Evolutionary conservation across 2,329 filamentous ascomycete species (phyloP).

Genomic region (Cercospora berteroae): DNA sequence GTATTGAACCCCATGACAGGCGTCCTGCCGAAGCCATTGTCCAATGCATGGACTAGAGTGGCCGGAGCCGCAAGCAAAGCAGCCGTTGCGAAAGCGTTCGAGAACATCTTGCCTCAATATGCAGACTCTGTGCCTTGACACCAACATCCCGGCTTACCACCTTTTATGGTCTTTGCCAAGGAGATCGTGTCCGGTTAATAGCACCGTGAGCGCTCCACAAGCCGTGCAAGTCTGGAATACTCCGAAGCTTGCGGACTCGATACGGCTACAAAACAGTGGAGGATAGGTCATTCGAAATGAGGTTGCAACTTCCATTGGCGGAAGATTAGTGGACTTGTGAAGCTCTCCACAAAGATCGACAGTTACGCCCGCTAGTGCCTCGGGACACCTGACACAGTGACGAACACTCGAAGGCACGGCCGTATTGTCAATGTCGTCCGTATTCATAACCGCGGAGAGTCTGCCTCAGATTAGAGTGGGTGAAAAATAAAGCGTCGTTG

Average conservation of each 20-base stretch:
- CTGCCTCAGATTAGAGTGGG: background rate
- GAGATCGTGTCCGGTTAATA: background rate
- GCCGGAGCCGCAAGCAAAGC: slow-evolving; percentile 2
- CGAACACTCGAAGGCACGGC: background rate
- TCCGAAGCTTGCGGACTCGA: background rate
- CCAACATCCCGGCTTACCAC: background rate
- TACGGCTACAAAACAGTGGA: background rate
- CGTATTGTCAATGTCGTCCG: background rate
- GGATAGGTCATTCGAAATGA: background rate
- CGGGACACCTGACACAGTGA: background rate
- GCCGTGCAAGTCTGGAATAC: background rate
- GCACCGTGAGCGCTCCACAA: background rate
- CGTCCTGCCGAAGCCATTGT: slow-evolving; percentile 33
- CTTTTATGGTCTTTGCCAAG: background rate
- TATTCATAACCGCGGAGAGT: background rate
- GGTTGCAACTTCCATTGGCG: background rate
- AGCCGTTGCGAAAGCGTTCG: slow-evolving; percentile 3
- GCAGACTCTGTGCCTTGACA: background rate
- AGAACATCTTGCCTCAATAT: slow-evolving; percentile 5
- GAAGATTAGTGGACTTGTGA: background rate
- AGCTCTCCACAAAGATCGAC: slow-evolving; percentile 7
- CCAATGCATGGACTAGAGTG: slow-evolving; percentile 19
- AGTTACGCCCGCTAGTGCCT: background rate
- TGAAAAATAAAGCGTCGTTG: background rate
- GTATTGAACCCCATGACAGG: slow-evolving; percentile 33